Conservation (phyloP, 805 yeast genomes). For the Hanseniaspora vineae region DNA sequence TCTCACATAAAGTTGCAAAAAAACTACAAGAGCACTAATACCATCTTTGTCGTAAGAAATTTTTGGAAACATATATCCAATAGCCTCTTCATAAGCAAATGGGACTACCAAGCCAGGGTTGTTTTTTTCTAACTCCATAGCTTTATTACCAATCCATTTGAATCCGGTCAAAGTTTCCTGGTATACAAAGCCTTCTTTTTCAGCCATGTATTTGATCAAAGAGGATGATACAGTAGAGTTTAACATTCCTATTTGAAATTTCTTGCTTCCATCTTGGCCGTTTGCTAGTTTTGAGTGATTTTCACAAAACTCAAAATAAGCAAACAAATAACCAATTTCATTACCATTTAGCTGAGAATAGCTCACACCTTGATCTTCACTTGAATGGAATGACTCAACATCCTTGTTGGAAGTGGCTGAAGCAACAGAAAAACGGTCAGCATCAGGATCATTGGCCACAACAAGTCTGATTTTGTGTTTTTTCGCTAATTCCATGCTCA, state of each 20-base stretch:
- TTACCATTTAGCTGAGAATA: slow-evolving; percentile 70
- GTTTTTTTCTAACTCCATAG: slow-evolving; percentile 50
- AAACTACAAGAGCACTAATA: slow-evolving; percentile 62
- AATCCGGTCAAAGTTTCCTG: slow-evolving; percentile 88
- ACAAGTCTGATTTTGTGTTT: slow-evolving; percentile 37
- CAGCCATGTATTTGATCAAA: slow-evolving; percentile 58
- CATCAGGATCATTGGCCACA: slow-evolving; percentile 92
- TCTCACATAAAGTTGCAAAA: slow-evolving; percentile 50
- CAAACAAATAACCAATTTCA: slow-evolving; percentile 79
- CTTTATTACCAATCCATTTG: slow-evolving; percentile 93
- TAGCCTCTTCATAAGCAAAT: slow-evolving; percentile 90
- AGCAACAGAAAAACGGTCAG: slow-evolving; percentile 74
- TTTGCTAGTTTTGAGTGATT: slow-evolving; percentile 11
- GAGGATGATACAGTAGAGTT: slow-evolving; percentile 92
- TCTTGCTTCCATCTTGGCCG: slow-evolving; percentile 17
- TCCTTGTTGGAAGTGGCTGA: slow-evolving; percentile 9
- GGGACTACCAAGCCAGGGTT: slow-evolving; percentile 60
- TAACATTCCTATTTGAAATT: slow-evolving; percentile 37
- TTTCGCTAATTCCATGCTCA: slow-evolving; percentile 50
- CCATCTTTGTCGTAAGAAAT: slow-evolving; percentile 87
- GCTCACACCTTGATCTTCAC: neutral
- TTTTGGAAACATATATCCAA: slow-evolving; percentile 80
- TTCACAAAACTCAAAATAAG: slow-evolving; percentile 40
- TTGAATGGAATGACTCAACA: too few relatives aligned
- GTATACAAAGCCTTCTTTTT: slow-evolving; percentile 43